A percentile compares a stretch with the other conserved stretches of the same genome.
These are phyloP conservation scores for Arthrobotrys megalospora DNA, from an alignment of 2,329 filamentous ascomycete genomes.

Conservation along the genomic window DNA sequence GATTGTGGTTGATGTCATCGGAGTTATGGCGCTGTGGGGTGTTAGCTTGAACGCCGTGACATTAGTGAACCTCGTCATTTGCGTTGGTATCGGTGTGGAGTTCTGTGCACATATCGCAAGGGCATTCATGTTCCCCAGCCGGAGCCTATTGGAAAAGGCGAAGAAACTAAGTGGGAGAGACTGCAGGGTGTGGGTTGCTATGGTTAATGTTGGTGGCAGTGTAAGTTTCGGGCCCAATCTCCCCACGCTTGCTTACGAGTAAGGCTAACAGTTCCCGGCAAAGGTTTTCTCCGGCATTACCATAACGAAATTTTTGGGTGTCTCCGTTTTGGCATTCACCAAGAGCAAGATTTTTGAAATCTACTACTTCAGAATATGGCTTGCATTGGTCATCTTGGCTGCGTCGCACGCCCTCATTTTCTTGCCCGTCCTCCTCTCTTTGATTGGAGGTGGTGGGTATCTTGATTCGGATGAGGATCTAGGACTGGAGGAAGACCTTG, in stretches of 20 bases:
- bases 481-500: slow-evolving; percentile 89
- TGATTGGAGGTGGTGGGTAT: slow-evolving; percentile 89
- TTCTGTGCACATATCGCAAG: slow-evolving; percentile 98
- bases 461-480: slow-evolving; percentile 89
- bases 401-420: slow-evolving; percentile 91
- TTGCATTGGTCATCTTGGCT: slow-evolving; percentile 90
- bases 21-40: slow-evolving; percentile 88
- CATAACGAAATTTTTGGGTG: slow-evolving; percentile 92
- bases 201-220: slow-evolving; percentile 93
- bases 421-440: slow-evolving; percentile 87
- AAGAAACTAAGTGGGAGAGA: slow-evolving; percentile 85
- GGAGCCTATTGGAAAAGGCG: slow-evolving; percentile 83
- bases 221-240: slow-evolving; percentile 66
- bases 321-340: slow-evolving; percentile 93
- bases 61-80: slow-evolving; percentile 96
- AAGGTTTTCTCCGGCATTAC: slow-evolving; percentile 91
- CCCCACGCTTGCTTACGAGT: neutral
- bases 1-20: slow-evolving; percentile 94
- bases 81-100: slow-evolving; percentile 94
- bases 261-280: neutral
- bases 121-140: slow-evolving; percentile 93
- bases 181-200: slow-evolving; percentile 89
- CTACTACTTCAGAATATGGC: slow-evolving; percentile 98
- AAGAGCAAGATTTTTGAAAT: slow-evolving; percentile 99
- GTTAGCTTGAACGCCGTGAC: slow-evolving; percentile 96